Base-by-base conservation (phyloP, 1,284 basidiomycete genomes). In the Somion occarium region DNA sequence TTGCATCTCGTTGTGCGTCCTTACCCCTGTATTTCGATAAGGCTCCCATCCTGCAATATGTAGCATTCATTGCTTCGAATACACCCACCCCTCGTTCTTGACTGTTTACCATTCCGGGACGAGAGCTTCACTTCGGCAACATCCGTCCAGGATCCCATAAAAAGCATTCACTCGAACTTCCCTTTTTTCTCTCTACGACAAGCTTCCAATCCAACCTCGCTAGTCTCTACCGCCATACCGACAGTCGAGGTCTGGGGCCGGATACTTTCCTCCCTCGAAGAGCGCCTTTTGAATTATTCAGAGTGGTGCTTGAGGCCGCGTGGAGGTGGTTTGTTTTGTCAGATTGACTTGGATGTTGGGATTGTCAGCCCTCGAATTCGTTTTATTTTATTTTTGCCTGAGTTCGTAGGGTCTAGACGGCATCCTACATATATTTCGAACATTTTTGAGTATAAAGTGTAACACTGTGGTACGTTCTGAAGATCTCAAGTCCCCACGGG, bases 241-340 rank as follows among this genome's bases (percentile, higher is more conserved):
- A 58, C 58, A 61, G 61, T 63, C 59, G 58, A 61, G 59, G 61
- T 53, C 48, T 46, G 56, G 53, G 68, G 53, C 50, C 54, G 54
- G 64, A 65, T 58, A 49, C 73, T 73, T 76, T 75, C 74, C 71
- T 71, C 70, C 66, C 66, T 62, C 61, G 56, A 67, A 74, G 71
- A 63, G 71, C 58, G 51, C 34, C 30, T n/a, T n/a, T n/a, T n/a
- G n/a, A n/a, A n/a, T n/a, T n/a, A n/a, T n/a, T 26, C 41, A 25
- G 38, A 18, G 23, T 46, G 30, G 54, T 50, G 62, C 63, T 62
- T 68, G 54, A 72, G 72, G 73, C 69, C 61, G 62, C 51, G 66
- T 34, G 67, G 64, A 69, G 75, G 72, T 75, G 73, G 73, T 76
- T 76, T 76, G 65, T 60, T 69, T 64, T 69, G 72, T 69, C 49